Conservation (phyloP, 116 monocot species). For the Zostera marina region DNA sequence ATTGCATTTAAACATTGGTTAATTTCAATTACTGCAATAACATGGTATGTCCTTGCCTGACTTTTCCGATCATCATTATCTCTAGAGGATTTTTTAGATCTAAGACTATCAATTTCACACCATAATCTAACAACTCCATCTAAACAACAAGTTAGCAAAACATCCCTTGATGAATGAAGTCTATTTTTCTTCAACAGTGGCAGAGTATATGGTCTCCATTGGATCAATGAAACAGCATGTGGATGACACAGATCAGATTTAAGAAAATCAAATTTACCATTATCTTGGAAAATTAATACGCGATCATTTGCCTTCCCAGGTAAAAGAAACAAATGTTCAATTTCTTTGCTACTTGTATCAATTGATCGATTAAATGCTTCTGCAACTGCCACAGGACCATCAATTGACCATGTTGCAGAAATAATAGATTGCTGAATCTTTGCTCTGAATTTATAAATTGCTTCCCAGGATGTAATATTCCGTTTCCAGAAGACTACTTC, state of each 20-base stretch:
- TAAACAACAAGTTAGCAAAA: conserved; percentile 71
- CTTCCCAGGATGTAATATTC: conserved; percentile 44
- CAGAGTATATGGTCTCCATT: conserved; percentile 60
- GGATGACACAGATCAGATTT: conserved; percentile 58
- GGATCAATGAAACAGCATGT: conserved; percentile 62
- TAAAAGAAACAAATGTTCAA: conserved; percentile 1
- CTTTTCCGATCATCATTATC: conserved; percentile 28
- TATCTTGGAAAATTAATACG: conserved; percentile 48
- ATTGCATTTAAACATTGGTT: conserved; percentile 42
- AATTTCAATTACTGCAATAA: conserved; percentile 75
- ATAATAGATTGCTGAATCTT: conserved; percentile 50
- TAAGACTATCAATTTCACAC: conserved; percentile 64
- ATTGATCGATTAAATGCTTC: conserved; percentile 6
- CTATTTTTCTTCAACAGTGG: conserved; percentile 14
- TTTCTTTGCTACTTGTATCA: background rate
- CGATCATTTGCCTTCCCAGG: conserved; percentile 9
- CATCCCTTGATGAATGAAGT: conserved; percentile 26
- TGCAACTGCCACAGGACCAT: conserved; percentile 60
- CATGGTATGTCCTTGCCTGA: conserved; percentile 41
- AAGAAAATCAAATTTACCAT: conserved; percentile 24
- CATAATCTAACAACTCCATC: conserved; percentile 94
- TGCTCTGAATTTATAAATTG: conserved; percentile 38
- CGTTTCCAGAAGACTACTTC: conserved; percentile 56
- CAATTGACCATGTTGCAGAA: conserved; percentile 55
- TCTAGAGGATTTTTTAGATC: conserved; percentile 25